These are phyloP conservation scores for Orbilia quercus DNA, from an alignment of 2,329 filamentous ascomycete genomes.

Conservation along the genomic window DNA sequence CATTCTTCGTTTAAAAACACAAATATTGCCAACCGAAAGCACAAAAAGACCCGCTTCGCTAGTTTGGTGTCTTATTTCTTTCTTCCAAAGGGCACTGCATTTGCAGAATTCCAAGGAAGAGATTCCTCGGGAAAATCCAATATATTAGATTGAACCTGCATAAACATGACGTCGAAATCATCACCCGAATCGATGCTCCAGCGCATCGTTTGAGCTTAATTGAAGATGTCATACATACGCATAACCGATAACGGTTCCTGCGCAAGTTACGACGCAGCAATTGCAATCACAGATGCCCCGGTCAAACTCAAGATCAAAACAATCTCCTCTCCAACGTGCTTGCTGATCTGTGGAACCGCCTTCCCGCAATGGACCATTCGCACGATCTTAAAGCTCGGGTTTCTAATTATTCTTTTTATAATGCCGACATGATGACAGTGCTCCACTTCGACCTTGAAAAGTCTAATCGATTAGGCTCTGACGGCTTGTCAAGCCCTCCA, in stretches of 20 bases:
- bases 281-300: constrained; percentile 13
- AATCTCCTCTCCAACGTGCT: constrained; percentile 16
- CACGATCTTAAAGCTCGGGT: background rate
- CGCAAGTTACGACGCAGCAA: background rate
- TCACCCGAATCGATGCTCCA: background rate
- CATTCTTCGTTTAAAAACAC: constrained; percentile 42
- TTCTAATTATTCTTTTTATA: constrained; percentile 8
- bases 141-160: constrained; percentile 29
- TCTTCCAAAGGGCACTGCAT: background rate
- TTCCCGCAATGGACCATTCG: constrained; percentile 7
- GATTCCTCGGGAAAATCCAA: constrained; percentile 39
- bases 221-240: constrained; percentile 12
- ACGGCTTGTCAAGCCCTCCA: constrained; percentile 17
- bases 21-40: constrained; percentile 30
- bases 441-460: constrained; percentile 1
- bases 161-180: constrained; percentile 22
- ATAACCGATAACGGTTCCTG: constrained; percentile 12
- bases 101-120: constrained; percentile 41
- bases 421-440: background rate
- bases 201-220: background rate
- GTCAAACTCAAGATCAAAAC: constrained; percentile 32
- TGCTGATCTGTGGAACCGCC: constrained; percentile 7
- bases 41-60: constrained; percentile 28
- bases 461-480: constrained; percentile 44
- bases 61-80: background rate